Conservation (phyloP, 805 yeast species). For the Ogataea dorogensis region DNA sequence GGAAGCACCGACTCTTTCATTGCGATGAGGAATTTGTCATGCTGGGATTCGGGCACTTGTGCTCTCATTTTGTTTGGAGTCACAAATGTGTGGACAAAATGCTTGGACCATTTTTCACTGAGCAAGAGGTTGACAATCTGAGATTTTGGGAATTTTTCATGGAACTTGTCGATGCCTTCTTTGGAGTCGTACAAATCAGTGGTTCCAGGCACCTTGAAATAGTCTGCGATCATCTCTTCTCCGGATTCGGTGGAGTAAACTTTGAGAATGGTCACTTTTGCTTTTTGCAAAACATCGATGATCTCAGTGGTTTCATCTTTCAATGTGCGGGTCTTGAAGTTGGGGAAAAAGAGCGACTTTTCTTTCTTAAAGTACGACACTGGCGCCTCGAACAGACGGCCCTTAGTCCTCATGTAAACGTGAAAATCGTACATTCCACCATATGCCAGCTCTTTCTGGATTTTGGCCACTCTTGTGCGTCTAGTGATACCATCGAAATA, state of each 20-base stretch:
- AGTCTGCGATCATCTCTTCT: conserved; percentile 60
- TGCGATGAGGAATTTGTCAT: conserved; percentile 59
- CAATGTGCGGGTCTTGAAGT: conserved; percentile 59
- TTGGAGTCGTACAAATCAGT: conserved; percentile 40
- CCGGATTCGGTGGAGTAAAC: conserved; percentile 70
- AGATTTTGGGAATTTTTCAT: conserved; percentile 44
- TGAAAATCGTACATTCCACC: conserved; percentile 68
- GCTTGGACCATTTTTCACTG: conserved; percentile 72
- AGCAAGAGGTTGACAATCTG: conserved; percentile 77
- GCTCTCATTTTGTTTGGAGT: conserved; percentile 38
- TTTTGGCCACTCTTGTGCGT: conserved; percentile 31
- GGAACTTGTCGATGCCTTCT: conserved; percentile 42
- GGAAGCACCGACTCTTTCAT: conserved; percentile 56
- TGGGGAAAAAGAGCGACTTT: conserved; percentile 79
- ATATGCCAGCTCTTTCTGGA: conserved; percentile 62
- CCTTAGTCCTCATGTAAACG: conserved; percentile 68
- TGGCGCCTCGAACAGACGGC: conserved; percentile 84
- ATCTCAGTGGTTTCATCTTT: conserved; percentile 33
- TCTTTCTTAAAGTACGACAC: conserved; percentile 71
- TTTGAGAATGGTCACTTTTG: conserved; percentile 61
- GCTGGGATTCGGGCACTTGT: conserved; percentile 31
- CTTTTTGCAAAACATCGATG: conserved; percentile 41
- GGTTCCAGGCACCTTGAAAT: conserved; percentile 47
- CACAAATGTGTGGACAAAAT: conserved; percentile 56
- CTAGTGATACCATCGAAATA: conserved; percentile 38